These are phyloP conservation scores for Chalaropsis ovoidea DNA, from an alignment of 2,329 filamentous ascomycete species.

Conservation along the genomic window DNA sequence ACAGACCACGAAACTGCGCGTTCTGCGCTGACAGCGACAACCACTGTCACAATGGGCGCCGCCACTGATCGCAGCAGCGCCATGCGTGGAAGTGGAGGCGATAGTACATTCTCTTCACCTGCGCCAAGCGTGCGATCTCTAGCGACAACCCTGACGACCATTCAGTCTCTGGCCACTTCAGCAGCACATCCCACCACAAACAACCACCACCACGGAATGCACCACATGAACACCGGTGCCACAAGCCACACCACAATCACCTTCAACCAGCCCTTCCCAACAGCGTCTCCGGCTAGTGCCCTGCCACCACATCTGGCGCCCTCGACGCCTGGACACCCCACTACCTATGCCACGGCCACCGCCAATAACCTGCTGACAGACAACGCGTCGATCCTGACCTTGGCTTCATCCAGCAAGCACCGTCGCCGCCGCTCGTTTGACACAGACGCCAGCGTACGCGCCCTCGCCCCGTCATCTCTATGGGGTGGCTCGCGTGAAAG, in stretches of 20 bases:
- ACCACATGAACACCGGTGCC: conserved; percentile 35
- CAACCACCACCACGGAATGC: conserved; percentile 36
- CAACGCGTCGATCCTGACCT: conserved; percentile 74
- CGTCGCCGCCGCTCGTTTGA: conserved; percentile 69
- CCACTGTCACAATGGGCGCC: conserved; percentile 57
- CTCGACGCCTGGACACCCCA: conserved; percentile 44
- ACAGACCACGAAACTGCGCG: conserved; percentile 68
- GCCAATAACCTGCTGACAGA: conserved; percentile 75
- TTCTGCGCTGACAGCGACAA: conserved; percentile 58
- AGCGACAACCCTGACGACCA: conserved; percentile 75
- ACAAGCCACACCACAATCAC: conserved; percentile 36
- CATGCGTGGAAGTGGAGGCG: conserved; percentile 53
- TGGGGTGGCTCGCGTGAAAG: conserved; percentile 75
- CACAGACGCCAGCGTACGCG: conserved; percentile 75
- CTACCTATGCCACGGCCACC: conserved; percentile 66
- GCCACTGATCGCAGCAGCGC: conserved; percentile 42
- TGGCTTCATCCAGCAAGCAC: conserved; percentile 73
- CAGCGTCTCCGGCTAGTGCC: conserved; percentile 55
- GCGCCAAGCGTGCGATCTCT: conserved; percentile 71
- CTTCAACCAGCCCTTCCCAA: conserved; percentile 57
- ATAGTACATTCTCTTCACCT: conserved; percentile 72
- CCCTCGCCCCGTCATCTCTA: conserved; percentile 69
- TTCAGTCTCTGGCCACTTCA: conserved; percentile 53
- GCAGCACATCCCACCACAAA: conserved; percentile 32
- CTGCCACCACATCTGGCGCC: conserved; percentile 61